phyloP scores from a whole-genome alignment of 805 yeast species.

The Ogataea angusta region DNA sequence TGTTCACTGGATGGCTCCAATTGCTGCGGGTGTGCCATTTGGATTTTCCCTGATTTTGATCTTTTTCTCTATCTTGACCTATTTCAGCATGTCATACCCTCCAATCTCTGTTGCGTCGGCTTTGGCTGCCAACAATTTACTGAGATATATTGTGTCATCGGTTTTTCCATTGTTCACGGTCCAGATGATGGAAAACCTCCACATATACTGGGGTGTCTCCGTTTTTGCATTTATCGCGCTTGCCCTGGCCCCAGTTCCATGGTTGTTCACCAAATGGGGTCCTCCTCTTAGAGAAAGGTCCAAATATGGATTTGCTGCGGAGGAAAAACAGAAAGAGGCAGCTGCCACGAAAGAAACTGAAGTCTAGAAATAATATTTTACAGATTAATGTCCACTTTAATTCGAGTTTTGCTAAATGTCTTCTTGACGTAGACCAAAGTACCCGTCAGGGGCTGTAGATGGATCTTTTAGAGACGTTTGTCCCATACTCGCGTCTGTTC shows the following conservation, averaged over 20 bases:
- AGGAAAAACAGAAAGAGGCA: conserved; percentile 19
- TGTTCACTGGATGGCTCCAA: conserved; percentile 77
- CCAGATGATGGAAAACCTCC: conserved; percentile 74
- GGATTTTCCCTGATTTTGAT: conserved; percentile 73
- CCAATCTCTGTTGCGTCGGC: conserved; percentile 82
- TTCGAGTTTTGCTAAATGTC: not conserved
- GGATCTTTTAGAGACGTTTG: conserved; percentile 5
- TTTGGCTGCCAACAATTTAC: conserved; percentile 79
- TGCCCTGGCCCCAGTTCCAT: conserved; percentile 72
- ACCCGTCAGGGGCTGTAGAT: conserved; percentile 9
- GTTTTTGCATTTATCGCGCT: conserved; percentile 63
- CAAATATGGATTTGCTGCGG: conserved; percentile 57
- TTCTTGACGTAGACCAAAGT: conserved; percentile 10
- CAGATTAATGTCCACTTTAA: not conserved
- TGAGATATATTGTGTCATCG: conserved; percentile 71
- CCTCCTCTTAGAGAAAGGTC: conserved; percentile 52
- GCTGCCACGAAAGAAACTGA: conserved; percentile 8
- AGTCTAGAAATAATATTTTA: not conserved
- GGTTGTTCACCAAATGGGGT: conserved; percentile 62
- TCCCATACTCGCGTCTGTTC: conserved; percentile 17
- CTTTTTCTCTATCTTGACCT: conserved; percentile 66
- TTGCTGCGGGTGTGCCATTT: conserved; percentile 72
- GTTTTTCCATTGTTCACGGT: conserved; percentile 82
- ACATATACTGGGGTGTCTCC: conserved; percentile 78
- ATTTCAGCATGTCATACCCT: conserved; percentile 70